Evolutionary conservation across 2,329 filamentous ascomycete species (phyloP), one percentile per base, ranked within the genome.

Genomic region (Fusarium zealandicum): DNA sequence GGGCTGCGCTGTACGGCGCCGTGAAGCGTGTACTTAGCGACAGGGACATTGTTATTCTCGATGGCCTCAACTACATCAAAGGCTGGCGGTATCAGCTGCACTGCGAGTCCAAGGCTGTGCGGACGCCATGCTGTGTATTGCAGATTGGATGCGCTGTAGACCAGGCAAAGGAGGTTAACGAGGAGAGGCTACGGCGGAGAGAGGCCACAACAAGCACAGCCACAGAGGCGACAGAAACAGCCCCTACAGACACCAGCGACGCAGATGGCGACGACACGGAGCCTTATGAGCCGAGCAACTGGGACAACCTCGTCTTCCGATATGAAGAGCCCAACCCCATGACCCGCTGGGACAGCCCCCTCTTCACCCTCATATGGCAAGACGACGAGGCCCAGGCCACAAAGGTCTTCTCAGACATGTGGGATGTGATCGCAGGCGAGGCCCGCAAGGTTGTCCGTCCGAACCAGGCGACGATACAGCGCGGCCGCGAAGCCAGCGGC

Each of bases 271-370:
- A 61, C 14, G 46, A 48, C 2, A 70, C 76, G 13, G 77, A 78
- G 31, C 70, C 81, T 0, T 86, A 87, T 59, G 77, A 78, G 36
- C 76, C 75, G 1, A 76, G 72, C 13, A 88, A 90, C 69, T 91
- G 90, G 80, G 89, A 92, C 60, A 92, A 92, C 64, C 80, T 93
- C 10, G 84, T 92, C 28, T 93, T 91, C 70, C 81, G 90, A 48
- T 93, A 93, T 70, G 90, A 96, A 73, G 90, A 96, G 74, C 90
- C 91, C 12, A 95, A 93, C 70, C 84, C 87, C 17, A 93, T 93
- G 89, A 88, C 83, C 3, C 79, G 90, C 36, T 96, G 91, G 91
- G 90, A 96, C 71, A 89, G 87, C 48, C 90, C 91, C 2, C 80
- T 95, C 3, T 95, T 93, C 73, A 89, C 89, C 4, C 80, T 95